These are phyloP conservation scores for Nitzschia inconspicua DNA, from an alignment of 108 stramenopile genomes.

Conservation along the genomic window DNA sequence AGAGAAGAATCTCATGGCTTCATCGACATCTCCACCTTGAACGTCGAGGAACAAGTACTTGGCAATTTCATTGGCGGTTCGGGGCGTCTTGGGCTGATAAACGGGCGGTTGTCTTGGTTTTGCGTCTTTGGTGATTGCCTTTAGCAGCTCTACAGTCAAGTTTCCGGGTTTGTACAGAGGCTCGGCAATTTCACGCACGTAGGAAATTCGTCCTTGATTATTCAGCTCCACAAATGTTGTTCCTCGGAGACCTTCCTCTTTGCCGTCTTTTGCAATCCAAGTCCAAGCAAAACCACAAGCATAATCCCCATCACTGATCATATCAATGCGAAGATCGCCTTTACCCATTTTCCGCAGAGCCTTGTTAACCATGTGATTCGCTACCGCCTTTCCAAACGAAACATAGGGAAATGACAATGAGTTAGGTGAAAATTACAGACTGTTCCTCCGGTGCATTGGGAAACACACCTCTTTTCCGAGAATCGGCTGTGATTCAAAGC, in stretches of 20 bases:
- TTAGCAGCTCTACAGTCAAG: slow-evolving; percentile 57
- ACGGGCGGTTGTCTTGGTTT: slow-evolving; percentile 39
- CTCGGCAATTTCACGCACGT: slow-evolving; percentile 72
- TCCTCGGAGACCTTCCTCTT: slow-evolving; percentile 68
- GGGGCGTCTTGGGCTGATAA: slow-evolving; percentile 45
- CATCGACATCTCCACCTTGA: slow-evolving; percentile 54
- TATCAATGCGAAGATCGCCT: slow-evolving; percentile 59
- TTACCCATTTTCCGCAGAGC: slow-evolving; percentile 38
- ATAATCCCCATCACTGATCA: slow-evolving; percentile 57
- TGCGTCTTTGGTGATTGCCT: slow-evolving; percentile 59
- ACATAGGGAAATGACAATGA: slow-evolving; percentile 9
- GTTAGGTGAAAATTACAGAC: background rate
- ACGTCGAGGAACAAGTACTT: slow-evolving; percentile 73
- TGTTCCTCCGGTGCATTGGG: background rate
- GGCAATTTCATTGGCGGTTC: slow-evolving; percentile 57
- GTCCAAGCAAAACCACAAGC: slow-evolving; percentile 85
- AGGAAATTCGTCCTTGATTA: slow-evolving; percentile 59
- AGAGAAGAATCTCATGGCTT: slow-evolving; percentile 62
- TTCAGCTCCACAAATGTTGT: slow-evolving; percentile 77
- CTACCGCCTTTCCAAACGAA: slow-evolving; percentile 19
- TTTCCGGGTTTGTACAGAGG: slow-evolving; percentile 77
- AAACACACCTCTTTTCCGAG: slow-evolving; percentile 36
- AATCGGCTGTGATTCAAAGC: slow-evolving; percentile 67
- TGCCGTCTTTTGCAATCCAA: slow-evolving; percentile 28
- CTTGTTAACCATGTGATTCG: slow-evolving; percentile 27